A percentile compares a stretch with the other conserved stretches of the same genome.
Conservation (phyloP, 164 flowering plant species). For the Vitis rotundifolia region DNA sequence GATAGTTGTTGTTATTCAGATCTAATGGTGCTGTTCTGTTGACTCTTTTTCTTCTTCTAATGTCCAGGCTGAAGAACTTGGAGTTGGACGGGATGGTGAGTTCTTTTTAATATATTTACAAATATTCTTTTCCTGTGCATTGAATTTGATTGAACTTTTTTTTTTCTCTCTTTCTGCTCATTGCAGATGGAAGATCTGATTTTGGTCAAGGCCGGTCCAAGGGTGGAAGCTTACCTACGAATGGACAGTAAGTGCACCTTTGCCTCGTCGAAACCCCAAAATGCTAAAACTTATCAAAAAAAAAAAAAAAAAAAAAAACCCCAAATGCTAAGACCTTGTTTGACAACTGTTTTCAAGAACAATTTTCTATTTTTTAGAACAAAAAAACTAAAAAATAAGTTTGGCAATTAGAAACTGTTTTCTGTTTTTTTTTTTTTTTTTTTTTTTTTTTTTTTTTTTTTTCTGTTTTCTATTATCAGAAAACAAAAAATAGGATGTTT, state of each 20-base stretch:
- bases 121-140: neutral
- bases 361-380: too few relatives aligned
- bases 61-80: conserved; percentile 31
- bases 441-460: too few relatives aligned
- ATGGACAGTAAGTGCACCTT: conserved; percentile 27
- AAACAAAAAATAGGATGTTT: too few relatives aligned
- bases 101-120: neutral
- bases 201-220: conserved; percentile 25
- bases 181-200: conserved; percentile 21
- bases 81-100: conserved; percentile 34
- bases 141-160: neutral
- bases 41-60: neutral
- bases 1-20: neutral
- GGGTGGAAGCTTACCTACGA: conserved; percentile 22
- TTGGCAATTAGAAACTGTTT: too few relatives aligned
- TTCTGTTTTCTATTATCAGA: too few relatives aligned
- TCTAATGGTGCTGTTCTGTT: neutral
- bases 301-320: too few relatives aligned
- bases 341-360: too few relatives aligned
- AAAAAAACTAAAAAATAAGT: too few relatives aligned
- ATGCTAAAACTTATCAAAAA: too few relatives aligned
- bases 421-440: too few relatives aligned
- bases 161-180: neutral
- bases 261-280: neutral
- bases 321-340: too few relatives aligned